Evolutionary conservation across 1,284 basidiomycete genomes (phyloP).

Genomic region (Prillingera fragicola): DNA sequence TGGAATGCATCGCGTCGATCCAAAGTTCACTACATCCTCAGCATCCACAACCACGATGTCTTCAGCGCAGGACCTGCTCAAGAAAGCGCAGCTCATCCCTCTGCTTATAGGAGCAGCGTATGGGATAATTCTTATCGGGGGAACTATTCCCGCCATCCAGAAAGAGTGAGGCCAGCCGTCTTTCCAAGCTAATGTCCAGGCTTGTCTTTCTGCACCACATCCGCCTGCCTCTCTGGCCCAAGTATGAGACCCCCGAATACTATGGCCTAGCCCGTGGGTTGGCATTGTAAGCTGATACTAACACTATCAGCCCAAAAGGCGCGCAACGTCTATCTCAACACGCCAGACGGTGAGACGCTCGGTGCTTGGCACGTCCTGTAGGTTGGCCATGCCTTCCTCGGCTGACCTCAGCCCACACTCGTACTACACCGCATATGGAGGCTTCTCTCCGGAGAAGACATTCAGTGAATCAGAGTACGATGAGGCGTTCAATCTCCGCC

Average conservation of each 20-base stretch:
- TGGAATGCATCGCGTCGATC: too few relatives aligned
- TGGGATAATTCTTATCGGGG: constrained; percentile 53
- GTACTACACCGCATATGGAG: constrained; percentile 12
- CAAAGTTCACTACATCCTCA: background rate
- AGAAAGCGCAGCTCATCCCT: constrained; percentile 12
- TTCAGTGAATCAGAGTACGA: constrained; percentile 39
- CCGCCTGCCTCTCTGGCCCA: constrained; percentile 59
- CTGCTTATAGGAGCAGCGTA: constrained; percentile 54
- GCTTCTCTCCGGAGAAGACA: constrained; percentile 19
- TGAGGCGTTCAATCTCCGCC: constrained; percentile 56
- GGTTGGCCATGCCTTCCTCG: constrained; percentile 17
- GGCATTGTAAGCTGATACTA: background rate
- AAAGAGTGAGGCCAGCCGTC: constrained; percentile 56
- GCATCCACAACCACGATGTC: background rate
- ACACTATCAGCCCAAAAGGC: constrained; percentile 64
- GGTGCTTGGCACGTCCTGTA: constrained; percentile 85
- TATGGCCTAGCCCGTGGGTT: constrained; percentile 76
- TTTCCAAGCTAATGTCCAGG: constrained; percentile 33
- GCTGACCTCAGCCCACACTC: constrained; percentile 24
- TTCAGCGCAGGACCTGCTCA: constrained; percentile 2
- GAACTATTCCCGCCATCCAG: constrained; percentile 63
- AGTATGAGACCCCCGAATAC: constrained; percentile 63
- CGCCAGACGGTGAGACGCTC: constrained; percentile 68
- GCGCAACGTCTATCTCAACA: constrained; percentile 63
- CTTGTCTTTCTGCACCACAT: constrained; percentile 64